These are phyloP conservation scores for Candida ficus DNA, from an alignment of 805 yeast species.

Conservation along the genomic window DNA sequence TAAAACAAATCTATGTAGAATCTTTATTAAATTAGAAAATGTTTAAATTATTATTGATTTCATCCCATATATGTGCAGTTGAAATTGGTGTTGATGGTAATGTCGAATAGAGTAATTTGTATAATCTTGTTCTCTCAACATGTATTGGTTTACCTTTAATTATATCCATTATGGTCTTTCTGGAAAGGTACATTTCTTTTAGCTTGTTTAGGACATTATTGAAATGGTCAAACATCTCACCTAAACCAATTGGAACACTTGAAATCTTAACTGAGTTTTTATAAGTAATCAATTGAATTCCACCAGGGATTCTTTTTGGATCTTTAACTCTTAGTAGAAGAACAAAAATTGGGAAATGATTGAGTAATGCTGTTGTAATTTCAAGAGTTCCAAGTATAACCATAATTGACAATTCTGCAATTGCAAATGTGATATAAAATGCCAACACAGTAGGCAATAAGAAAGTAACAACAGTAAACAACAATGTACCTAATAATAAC, in stretches of 20 bases:
- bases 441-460: conserved; percentile 84
- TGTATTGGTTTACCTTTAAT: conserved; percentile 39
- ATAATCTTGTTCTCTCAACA: conserved; percentile 44
- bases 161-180: conserved; percentile 34
- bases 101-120: conserved; percentile 46
- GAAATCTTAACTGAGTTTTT: conserved; percentile 26
- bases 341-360: conserved; percentile 85
- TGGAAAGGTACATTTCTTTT: conserved; percentile 38
- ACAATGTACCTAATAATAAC: conserved; percentile 77
- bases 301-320: conserved; percentile 62
- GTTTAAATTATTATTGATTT: conserved; percentile 1
- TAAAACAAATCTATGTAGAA: neutral
- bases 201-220: conserved; percentile 35
- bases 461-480: conserved; percentile 75
- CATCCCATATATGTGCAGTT: conserved; percentile 4
- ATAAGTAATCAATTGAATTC: conserved; percentile 32
- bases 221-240: conserved; percentile 45
- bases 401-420: conserved; percentile 49
- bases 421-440: conserved; percentile 71
- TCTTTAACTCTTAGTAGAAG: conserved; percentile 75
- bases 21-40: neutral
- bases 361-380: conserved; percentile 55
- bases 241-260: conserved; percentile 41
- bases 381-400: conserved; percentile 48
- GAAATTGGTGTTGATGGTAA: conserved; percentile 34